phyloP scores from a whole-genome alignment of 2,329 filamentous ascomycete species.

The Simplicillium sp. region DNA sequence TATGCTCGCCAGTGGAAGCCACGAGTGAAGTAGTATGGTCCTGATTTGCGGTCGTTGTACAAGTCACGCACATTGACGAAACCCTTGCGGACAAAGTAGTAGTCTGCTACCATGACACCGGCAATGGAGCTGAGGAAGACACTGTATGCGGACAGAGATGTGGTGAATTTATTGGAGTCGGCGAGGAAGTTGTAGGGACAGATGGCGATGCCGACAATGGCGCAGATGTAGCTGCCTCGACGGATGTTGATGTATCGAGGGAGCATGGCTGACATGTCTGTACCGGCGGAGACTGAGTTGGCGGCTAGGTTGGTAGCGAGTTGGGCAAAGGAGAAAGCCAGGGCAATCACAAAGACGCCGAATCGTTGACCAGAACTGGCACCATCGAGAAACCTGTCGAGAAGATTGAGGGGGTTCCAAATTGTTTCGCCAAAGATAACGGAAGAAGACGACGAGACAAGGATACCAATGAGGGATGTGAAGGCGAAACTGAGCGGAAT shows the following conservation, averaged over 20 bases:
- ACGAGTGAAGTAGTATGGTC: conserved; percentile 63
- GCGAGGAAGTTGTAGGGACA: conserved; percentile 77
- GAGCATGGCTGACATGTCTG: conserved; percentile 71
- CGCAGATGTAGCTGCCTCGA: conserved; percentile 79
- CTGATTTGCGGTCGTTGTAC: conserved; percentile 58
- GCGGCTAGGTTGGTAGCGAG: conserved; percentile 82
- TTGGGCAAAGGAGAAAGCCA: conserved; percentile 68
- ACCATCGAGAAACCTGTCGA: conserved; percentile 59
- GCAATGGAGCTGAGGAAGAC: conserved; percentile 92
- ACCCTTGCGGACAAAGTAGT: conserved; percentile 76
- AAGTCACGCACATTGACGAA: conserved; percentile 72
- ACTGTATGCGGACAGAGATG: conserved; percentile 83
- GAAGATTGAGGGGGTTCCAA: conserved; percentile 63
- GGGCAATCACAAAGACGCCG: conserved; percentile 64
- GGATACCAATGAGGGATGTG: conserved; percentile 77
- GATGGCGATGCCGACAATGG: conserved; percentile 70
- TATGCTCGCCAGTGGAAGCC: conserved; percentile 83
- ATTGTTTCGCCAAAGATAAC: conserved; percentile 59
- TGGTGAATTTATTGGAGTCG: conserved; percentile 74
- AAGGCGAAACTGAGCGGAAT: conserved; percentile 65
- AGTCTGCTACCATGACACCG: conserved; percentile 83
- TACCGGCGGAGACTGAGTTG: conserved; percentile 76
- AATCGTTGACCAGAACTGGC: conserved; percentile 61
- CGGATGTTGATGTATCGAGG: conserved; percentile 78
- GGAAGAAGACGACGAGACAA: conserved; percentile 63